Percentiles rank a stretch among this genome's conserved stretches.
Evolutionary conservation across 176 grass and related monocot species (phyloP).

Genomic region (Sorghum bicolor): DNA sequence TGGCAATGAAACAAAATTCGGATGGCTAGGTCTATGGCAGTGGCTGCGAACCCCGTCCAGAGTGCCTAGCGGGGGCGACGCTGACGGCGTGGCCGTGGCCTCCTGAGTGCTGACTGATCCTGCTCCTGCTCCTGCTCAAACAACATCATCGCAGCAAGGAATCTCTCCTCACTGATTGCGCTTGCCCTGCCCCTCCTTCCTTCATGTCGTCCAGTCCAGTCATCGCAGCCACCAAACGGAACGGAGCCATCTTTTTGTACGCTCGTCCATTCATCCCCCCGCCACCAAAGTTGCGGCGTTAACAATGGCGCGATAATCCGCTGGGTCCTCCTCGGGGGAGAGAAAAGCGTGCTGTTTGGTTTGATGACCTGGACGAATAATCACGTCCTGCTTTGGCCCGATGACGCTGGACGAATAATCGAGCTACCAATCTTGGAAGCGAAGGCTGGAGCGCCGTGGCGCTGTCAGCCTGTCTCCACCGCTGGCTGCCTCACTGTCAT

Average conservation of each 20-base stretch:
- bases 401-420: constrained; percentile 21
- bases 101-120: background rate
- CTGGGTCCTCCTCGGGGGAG: background rate
- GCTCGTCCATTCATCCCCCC: background rate
- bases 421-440: constrained; percentile 5
- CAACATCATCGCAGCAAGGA: background rate
- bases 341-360: background rate
- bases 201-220: background rate
- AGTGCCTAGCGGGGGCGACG: background rate
- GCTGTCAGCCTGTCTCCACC: constrained; percentile 21
- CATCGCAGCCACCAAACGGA: constrained; percentile 3
- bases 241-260: background rate
- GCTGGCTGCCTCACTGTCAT: constrained; percentile 24
- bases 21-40: background rate
- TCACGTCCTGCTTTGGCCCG: background rate
- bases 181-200: background rate
- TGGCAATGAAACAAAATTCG: too few species aligned
- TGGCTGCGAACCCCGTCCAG: background rate
- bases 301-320: background rate
- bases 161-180: background rate
- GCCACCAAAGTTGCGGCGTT: background rate
- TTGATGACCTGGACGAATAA: constrained; percentile 8
- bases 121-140: background rate
- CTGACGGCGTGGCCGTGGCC: too few species aligned
- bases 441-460: background rate